Evolutionary conservation across 2,329 filamentous ascomycete species (phyloP).

Genomic region (Endothia cerciana): DNA sequence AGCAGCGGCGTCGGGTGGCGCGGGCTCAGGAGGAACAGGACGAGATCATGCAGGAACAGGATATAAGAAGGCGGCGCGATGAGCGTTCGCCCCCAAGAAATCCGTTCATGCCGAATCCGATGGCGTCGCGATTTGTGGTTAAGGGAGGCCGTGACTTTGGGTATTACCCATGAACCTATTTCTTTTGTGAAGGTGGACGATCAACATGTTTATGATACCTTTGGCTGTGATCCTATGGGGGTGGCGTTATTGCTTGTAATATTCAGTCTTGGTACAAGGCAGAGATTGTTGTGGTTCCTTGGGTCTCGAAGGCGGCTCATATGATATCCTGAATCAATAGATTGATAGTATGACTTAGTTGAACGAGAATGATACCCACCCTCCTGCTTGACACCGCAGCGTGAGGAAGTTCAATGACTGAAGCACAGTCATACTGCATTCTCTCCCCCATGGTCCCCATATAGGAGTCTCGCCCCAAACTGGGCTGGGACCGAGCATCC

Average conservation of each 20-base stretch:
- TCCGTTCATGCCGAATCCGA: not conserved
- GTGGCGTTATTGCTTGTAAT: not conserved
- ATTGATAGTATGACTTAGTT: not conserved
- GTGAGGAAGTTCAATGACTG: not conserved
- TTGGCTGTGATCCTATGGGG: not conserved
- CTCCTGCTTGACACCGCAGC: not conserved
- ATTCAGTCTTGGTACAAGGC: not conserved
- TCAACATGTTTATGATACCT: not conserved
- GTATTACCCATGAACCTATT: not conserved
- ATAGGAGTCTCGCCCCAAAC: not conserved
- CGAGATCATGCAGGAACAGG: constrained; percentile 4
- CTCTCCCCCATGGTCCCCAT: not conserved
- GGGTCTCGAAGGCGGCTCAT: not conserved
- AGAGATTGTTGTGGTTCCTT: not conserved
- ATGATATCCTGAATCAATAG: not conserved
- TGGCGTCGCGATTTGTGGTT: not conserved
- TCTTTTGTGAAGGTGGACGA: not conserved
- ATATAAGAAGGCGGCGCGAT: not conserved
- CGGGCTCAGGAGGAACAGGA: constrained; percentile 22
- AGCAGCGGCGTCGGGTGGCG: constrained; percentile 1
- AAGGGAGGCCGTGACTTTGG: not conserved
- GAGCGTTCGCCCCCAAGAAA: not conserved
- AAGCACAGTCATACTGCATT: not conserved
- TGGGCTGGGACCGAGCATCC: not conserved
- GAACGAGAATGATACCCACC: not conserved